A percentile compares a stretch with the other conserved stretches of the same genome.
Conservation (phyloP, 2,329 filamentous ascomycete species). For the Penicillium sumatraense region DNA sequence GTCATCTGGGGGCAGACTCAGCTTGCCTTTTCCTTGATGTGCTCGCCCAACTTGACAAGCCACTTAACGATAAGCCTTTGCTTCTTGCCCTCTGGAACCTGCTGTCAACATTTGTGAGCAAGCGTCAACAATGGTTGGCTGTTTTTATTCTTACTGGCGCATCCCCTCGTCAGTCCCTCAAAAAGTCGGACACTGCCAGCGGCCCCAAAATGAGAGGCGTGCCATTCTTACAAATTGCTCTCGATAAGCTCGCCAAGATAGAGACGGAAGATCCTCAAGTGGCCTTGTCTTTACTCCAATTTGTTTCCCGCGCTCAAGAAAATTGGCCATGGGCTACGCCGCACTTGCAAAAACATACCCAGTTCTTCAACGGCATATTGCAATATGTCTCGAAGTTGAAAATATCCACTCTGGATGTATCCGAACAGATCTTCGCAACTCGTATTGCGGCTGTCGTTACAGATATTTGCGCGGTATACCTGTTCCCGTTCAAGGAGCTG, state of each 20-base stretch:
- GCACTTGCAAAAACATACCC: constrained; percentile 72
- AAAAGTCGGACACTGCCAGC: constrained; percentile 53
- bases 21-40: constrained; percentile 83
- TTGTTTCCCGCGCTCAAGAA: constrained; percentile 86
- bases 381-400: constrained; percentile 69
- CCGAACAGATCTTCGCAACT: constrained; percentile 61
- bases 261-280: constrained; percentile 67
- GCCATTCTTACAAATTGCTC: constrained; percentile 74
- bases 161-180: constrained; percentile 76
- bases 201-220: constrained; percentile 56
- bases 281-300: constrained; percentile 78
- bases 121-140: constrained; percentile 94
- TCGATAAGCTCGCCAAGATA: constrained; percentile 71
- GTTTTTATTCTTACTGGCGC: constrained; percentile 89
- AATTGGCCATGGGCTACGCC: constrained; percentile 95
- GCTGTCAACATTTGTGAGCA: constrained; percentile 82
- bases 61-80: constrained; percentile 68
- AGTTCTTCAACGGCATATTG: constrained; percentile 74
- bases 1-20: constrained; percentile 80
- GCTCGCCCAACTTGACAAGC: constrained; percentile 75
- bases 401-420: constrained; percentile 53
- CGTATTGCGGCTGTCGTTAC: constrained; percentile 80
- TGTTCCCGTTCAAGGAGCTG: constrained; percentile 51
- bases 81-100: constrained; percentile 80
- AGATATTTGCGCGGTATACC: constrained; percentile 86